phyloP scores from a whole-genome alignment of 352 stramenopile species.

The Peronospora belbahrii region DNA sequence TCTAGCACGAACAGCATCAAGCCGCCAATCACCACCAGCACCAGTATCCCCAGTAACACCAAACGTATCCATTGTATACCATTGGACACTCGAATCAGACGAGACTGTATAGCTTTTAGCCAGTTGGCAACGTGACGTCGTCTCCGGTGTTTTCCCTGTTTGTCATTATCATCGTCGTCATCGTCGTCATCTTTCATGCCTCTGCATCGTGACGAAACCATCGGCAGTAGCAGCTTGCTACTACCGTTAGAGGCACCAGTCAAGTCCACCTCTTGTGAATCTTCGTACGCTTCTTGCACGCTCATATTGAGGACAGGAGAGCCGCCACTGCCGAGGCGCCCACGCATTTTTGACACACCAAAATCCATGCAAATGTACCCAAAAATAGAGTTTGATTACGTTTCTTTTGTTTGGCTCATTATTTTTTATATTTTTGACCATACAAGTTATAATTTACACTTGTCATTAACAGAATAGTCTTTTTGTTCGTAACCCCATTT shows the following conservation, averaged over 20 bases:
- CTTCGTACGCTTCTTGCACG: conserved; percentile 15
- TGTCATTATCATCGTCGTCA: conserved; percentile 33
- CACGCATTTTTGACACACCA: too few relatives aligned
- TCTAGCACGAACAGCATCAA: conserved; percentile 37
- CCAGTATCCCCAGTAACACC: conserved; percentile 8
- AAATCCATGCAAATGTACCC: too few relatives aligned
- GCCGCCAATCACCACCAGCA: conserved; percentile 23
- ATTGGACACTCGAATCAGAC: conserved; percentile 1
- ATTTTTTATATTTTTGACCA: too few relatives aligned
- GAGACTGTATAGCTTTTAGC: conserved; percentile 3
- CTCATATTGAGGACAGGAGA: too few relatives aligned
- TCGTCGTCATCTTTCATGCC: conserved; percentile 1
- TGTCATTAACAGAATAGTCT: too few relatives aligned
- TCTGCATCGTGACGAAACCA: conserved; percentile 10
- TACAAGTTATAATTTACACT: too few relatives aligned
- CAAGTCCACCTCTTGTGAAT: conserved; percentile 11
- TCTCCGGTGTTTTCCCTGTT: conserved; percentile 11
- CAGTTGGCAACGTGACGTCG: conserved; percentile 1
- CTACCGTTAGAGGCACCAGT: conserved; percentile 5
- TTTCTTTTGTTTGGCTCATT: too few relatives aligned
- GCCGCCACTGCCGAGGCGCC: too few relatives aligned
- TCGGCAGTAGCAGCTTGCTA: conserved; percentile 22
- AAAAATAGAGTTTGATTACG: too few relatives aligned
- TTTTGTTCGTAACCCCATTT: too few relatives aligned
- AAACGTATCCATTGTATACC: conserved; percentile 9